A percentile compares a stretch with the other conserved stretches of the same genome.
phyloP scores from a whole-genome alignment of 176 grass and related monocot species.

The Thalia dealbata region DNA sequence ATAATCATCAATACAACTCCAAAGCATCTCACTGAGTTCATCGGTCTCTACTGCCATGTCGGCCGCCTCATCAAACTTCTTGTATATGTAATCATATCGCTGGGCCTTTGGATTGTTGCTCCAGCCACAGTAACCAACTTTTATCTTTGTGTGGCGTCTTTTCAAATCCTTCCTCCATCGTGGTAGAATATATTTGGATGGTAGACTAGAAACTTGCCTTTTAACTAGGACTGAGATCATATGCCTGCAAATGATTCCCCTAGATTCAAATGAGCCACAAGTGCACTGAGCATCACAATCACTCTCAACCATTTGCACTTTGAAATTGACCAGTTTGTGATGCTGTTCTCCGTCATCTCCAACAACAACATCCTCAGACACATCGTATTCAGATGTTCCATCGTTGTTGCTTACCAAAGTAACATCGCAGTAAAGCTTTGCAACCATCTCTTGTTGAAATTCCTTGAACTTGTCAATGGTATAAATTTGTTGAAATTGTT shows the following conservation, averaged over 20 bases:
- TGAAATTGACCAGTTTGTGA: not conserved
- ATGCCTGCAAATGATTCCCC: conserved; percentile 22
- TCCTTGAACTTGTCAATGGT: conserved; percentile 15
- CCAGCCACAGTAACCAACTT: conserved; percentile 10
- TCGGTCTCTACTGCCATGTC: conserved; percentile 1
- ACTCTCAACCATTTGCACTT: not conserved
- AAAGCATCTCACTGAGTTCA: conserved; percentile 3
- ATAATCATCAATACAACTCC: conserved; percentile 8
- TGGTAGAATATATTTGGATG: conserved; percentile 7
- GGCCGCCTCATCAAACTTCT: conserved; percentile 7
- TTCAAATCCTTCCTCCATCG: conserved; percentile 20
- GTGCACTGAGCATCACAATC: conserved; percentile 11
- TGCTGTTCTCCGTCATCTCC: not conserved
- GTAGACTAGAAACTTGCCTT: not conserved
- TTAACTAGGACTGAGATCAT: conserved; percentile 10
- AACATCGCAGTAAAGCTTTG: conserved; percentile 2
- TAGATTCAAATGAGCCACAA: conserved; percentile 12
- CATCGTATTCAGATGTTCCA: conserved; percentile 6
- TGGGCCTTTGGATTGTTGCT: conserved; percentile 13
- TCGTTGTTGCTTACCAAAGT: not conserved
- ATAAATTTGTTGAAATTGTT: conserved; percentile 14
- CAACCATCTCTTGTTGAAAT: conserved; percentile 20
- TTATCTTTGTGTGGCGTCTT: conserved; percentile 1
- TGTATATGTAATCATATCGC: conserved; percentile 13
- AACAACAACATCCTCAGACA: conserved; percentile 3